These are phyloP conservation scores for Mycena indigotica DNA, from an alignment of 768 basidiomycete species.

Conservation along the genomic window DNA sequence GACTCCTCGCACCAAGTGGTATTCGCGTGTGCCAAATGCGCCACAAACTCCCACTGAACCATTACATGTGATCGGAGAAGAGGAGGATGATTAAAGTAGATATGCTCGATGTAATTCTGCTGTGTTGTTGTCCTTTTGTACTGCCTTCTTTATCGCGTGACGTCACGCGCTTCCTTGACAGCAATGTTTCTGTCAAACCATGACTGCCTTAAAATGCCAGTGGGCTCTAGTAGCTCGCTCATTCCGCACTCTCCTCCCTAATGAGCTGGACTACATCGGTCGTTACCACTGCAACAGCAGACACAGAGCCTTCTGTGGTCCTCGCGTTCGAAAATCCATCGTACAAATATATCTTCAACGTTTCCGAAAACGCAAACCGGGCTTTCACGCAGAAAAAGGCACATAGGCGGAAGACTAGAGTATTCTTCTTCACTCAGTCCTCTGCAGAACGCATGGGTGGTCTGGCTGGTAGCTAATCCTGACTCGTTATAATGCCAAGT, in stretches of 20 bases:
- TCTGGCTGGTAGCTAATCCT: slow-evolving; percentile 62
- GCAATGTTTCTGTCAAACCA: not conserved
- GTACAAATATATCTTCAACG: slow-evolving; percentile 87
- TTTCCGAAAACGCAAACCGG: slow-evolving; percentile 78
- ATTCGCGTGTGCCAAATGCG: slow-evolving; percentile 57
- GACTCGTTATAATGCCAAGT: slow-evolving; percentile 1
- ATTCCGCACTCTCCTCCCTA: not conserved
- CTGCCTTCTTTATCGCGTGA: too few relatives aligned
- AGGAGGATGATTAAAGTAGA: slow-evolving; percentile 27
- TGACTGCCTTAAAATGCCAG: too few relatives aligned
- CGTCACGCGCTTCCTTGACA: not conserved
- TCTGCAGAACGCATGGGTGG: slow-evolving; percentile 68
- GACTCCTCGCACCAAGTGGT: slow-evolving; percentile 55
- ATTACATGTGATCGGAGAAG: slow-evolving; percentile 35
- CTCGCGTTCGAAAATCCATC: slow-evolving; percentile 63
- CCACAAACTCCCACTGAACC: slow-evolving; percentile 23
- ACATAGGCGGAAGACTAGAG: slow-evolving; percentile 67
- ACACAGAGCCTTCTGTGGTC: slow-evolving; percentile 80
- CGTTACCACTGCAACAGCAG: slow-evolving; percentile 60
- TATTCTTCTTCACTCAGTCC: slow-evolving; percentile 72
- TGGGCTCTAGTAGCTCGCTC: too few relatives aligned
- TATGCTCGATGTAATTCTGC: not conserved
- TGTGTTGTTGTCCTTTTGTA: too few relatives aligned
- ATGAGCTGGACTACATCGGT: slow-evolving; percentile 71
- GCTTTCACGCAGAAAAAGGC: slow-evolving; percentile 68